Conservation (phyloP, 2,329 filamentous ascomycete genomes). For the Orbilia ellipsospora region DNA sequence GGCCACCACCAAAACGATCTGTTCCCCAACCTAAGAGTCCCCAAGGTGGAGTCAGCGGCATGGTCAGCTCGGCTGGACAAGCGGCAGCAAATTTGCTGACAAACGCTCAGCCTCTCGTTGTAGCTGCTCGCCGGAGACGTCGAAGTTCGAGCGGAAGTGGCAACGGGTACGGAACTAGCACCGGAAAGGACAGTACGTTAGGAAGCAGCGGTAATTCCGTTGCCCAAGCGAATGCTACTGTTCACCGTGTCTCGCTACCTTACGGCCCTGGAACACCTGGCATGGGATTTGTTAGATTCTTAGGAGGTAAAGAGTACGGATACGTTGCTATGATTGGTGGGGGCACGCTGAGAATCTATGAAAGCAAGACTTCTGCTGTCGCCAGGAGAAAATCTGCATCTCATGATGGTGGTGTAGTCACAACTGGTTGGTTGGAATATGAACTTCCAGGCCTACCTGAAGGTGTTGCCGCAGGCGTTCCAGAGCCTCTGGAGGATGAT, state of each 20-base stretch:
- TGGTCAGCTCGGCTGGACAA: constrained; percentile 66
- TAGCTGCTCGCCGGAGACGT: constrained; percentile 71
- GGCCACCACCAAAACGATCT: constrained; percentile 76
- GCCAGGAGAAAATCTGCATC: constrained; percentile 55
- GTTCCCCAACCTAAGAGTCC: constrained; percentile 60
- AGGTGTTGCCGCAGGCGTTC: constrained; percentile 54
- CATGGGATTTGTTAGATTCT: constrained; percentile 65
- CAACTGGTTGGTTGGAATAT: constrained; percentile 58
- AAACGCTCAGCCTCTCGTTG: constrained; percentile 72
- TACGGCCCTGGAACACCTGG: constrained; percentile 61
- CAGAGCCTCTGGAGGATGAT: constrained; percentile 52
- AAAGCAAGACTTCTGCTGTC: constrained; percentile 57
- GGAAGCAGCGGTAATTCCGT: constrained; percentile 63
- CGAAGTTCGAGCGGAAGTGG: constrained; percentile 57
- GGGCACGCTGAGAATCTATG: constrained; percentile 65
- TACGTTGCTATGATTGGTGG: constrained; percentile 65
- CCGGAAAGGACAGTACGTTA: constrained; percentile 63
- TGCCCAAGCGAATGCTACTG: constrained; percentile 65
- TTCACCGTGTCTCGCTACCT: constrained; percentile 63
- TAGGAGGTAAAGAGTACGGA: constrained; percentile 63
- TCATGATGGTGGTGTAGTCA: constrained; percentile 61
- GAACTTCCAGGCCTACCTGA: constrained; percentile 58
- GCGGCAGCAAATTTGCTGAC: constrained; percentile 77
- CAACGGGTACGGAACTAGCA: constrained; percentile 63
- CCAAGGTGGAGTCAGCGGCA: constrained; percentile 64